phyloP scores from a whole-genome alignment of 441 rosid genomes.

The Euphorbia celastroides region DNA sequence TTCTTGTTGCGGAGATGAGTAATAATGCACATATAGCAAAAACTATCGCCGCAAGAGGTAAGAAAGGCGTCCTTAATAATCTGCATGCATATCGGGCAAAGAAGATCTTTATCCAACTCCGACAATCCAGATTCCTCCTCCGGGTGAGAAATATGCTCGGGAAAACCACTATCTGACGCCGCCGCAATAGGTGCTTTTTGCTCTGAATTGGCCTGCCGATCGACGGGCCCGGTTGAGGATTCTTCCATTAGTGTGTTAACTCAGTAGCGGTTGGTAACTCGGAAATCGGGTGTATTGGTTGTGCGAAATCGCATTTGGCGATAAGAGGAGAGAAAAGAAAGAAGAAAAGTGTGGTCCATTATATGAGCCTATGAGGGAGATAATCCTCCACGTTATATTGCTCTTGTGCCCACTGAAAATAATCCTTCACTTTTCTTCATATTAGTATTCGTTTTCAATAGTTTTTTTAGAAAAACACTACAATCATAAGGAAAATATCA shows the following conservation, averaged over 20 bases:
- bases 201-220: constrained; percentile 75
- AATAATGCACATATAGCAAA: constrained; percentile 94
- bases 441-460: too few species aligned
- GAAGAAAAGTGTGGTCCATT: constrained; percentile 18
- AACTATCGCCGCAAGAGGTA: constrained; percentile 91
- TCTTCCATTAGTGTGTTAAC: constrained; percentile 40
- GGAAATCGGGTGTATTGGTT: not conserved
- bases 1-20: constrained; percentile 89
- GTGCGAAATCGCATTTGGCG: not conserved
- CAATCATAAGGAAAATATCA: too few species aligned
- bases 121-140: constrained; percentile 27
- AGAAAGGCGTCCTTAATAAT: constrained; percentile 90
- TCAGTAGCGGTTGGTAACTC: not conserved
- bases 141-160: constrained; percentile 24
- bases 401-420: not conserved
- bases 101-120: constrained; percentile 72
- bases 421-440: not conserved
- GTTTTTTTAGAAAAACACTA: too few species aligned
- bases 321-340: not conserved
- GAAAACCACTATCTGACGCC: constrained; percentile 24
- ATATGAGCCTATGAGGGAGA: constrained; percentile 16
- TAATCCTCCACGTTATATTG: constrained; percentile 23
- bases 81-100: constrained; percentile 98
- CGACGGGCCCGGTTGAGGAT: constrained; percentile 63
- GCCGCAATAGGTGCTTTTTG: constrained; percentile 22